A percentile compares a stretch with the other conserved stretches of the same genome.
phyloP scores from a whole-genome alignment of 2,329 filamentous ascomycete genomes.

The Ophiostoma piceae region DNA sequence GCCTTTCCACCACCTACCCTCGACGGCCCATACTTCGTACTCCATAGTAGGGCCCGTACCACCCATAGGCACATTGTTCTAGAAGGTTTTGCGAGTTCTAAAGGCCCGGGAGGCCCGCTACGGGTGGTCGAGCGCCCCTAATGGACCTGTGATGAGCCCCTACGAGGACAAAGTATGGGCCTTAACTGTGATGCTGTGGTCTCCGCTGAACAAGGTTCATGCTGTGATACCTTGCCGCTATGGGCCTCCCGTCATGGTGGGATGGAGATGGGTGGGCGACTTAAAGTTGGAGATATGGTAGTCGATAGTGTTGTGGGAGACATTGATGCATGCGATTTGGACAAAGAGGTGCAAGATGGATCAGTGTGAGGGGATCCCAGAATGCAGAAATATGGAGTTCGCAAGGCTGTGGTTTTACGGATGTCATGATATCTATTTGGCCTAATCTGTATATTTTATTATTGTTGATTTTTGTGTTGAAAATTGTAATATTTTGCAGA shows the following conservation, averaged over 20 bases:
- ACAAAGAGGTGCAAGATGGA: neutral
- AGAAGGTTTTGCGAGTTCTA: conserved; percentile 6
- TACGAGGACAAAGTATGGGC: neutral
- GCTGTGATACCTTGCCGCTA: conserved; percentile 22
- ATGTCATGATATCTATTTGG: neutral
- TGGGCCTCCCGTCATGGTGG: conserved; percentile 15
- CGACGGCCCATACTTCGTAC: neutral
- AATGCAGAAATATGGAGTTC: neutral
- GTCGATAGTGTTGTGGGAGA: neutral
- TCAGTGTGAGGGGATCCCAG: neutral
- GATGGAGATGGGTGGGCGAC: neutral
- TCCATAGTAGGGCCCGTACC: neutral
- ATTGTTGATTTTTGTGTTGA: too few relatives aligned
- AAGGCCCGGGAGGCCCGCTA: conserved; percentile 1
- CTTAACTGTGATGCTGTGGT: neutral
- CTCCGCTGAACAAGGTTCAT: conserved; percentile 26
- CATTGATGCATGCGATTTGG: neutral
- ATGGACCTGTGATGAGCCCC: neutral
- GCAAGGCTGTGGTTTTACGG: neutral
- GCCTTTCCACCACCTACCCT: neutral
- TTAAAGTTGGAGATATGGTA: conserved; percentile 4
- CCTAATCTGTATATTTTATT: too few relatives aligned
- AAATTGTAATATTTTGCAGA: too few relatives aligned
- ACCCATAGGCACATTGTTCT: conserved; percentile 5
- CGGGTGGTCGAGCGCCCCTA: neutral